A percentile compares a stretch with the other conserved stretches of the same genome.
phyloP scores from a whole-genome alignment of 2,329 filamentous ascomycete species.

The Cladobotryum protrusum region DNA sequence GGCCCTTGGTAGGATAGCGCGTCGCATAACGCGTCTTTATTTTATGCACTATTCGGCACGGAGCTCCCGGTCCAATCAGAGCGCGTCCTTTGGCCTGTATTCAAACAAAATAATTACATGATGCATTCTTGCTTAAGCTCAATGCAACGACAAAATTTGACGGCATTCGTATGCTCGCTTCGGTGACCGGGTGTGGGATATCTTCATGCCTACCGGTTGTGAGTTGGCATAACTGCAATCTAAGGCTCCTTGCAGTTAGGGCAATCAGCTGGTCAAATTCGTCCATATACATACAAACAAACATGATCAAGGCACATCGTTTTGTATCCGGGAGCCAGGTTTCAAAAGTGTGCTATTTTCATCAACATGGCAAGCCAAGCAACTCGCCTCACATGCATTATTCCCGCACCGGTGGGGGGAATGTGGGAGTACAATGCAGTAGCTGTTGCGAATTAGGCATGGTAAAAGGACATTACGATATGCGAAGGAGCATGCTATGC shows the following conservation, averaged over 20 bases:
- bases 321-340: no score
- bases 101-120: neutral
- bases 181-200: neutral
- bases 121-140: neutral
- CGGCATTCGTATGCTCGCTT: no score
- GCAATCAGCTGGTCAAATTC: no score
- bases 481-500: constrained; percentile 1
- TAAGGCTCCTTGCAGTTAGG: constrained; percentile 7
- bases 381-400: no score
- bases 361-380: no score
- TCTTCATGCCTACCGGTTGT: neutral
- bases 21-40: neutral
- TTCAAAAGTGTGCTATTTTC: no score
- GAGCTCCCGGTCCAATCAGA: constrained; percentile 7
- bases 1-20: no score
- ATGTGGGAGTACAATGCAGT: neutral
- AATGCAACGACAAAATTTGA: neutral
- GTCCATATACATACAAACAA: no score
- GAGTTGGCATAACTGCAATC: neutral
- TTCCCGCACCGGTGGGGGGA: neutral
- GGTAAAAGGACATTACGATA: neutral
- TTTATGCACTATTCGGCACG: constrained; percentile 6
- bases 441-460: neutral
- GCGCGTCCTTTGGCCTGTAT: neutral
- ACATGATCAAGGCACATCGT: no score